Base-by-base conservation (phyloP, 1,284 basidiomycete species). In the Irpex sp. region DNA sequence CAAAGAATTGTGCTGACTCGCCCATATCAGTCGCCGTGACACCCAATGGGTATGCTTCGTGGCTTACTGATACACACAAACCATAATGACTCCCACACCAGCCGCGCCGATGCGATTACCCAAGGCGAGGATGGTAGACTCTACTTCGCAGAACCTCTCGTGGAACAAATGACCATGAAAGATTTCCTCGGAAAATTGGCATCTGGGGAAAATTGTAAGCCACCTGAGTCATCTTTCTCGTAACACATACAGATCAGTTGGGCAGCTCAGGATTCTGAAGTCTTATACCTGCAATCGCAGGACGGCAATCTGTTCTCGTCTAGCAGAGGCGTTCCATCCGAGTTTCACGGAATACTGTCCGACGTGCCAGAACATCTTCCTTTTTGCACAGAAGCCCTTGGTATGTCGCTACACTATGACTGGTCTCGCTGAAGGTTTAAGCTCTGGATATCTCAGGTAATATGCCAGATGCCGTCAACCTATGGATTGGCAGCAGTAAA, bases 211-310 rank as follows among this genome's bases (percentile, higher is more conserved):
- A 19, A 51, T 14, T 51, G 18, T n/a, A 28, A 2, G 14, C 14
- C 23, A 51, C 49, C 19, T 33, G 28, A 19, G 23, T 19, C 5
- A 8, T n/a, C 49, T 51, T 28, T 28, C 10, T 19, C 2, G 73
- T 63, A 69, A 64, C 68, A 63, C 6, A 18, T 52, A 37, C 10
- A 2, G 14, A 58, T 7, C 7, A 19, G 36, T 10, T 28, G 6
- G 2, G n/a, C 14, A 52, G 48, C 45, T 28, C 10, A 61, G 8
- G 18, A 56, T 14, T 18, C 64, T 4, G 82, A 90, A 58, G 80
- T 87, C 3, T 75, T 80, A 63, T 96, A 96, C 72, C 78, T 96
- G 5, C 94, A 96, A 72, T 92, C 90, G 1, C 94, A 96, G 73
- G 93, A 96, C 72, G 94, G 94, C 9, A 96, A 96, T 72, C 67